Conservation (phyloP, 2,329 filamentous ascomycete genomes). For the Didymella keratinophila region DNA sequence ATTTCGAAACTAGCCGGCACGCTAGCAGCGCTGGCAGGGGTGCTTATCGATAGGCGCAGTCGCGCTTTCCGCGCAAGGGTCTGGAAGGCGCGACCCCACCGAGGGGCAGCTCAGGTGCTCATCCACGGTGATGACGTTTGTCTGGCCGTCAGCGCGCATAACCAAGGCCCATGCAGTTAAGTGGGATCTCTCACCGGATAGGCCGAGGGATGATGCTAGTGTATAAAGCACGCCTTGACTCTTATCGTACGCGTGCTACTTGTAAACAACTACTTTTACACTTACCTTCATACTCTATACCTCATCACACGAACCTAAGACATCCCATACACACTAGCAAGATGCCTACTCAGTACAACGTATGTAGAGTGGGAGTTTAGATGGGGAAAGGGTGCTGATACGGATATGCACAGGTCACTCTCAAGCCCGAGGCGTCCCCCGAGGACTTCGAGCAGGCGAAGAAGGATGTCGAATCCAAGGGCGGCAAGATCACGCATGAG, state of each 20-base stretch:
- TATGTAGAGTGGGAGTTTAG: slow-evolving; percentile 18
- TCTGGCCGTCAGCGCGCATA: slow-evolving; percentile 26
- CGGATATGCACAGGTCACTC: slow-evolving; percentile 69
- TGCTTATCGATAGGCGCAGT: slow-evolving; percentile 45
- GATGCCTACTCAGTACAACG: slow-evolving; percentile 50
- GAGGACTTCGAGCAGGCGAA: slow-evolving; percentile 80
- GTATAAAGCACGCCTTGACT: slow-evolving; percentile 37
- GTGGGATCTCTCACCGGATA: slow-evolving; percentile 18
- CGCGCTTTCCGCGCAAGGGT: no score
- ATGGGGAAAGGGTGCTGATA: slow-evolving; percentile 6
- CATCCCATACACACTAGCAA: slow-evolving; percentile 18
- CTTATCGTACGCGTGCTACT: slow-evolving; percentile 22
- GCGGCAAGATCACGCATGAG: slow-evolving; percentile 84
- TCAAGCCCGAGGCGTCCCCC: slow-evolving; percentile 72
- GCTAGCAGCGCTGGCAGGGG: slow-evolving; percentile 38
- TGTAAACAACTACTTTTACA: slow-evolving; percentile 12
- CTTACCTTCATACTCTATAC: not conserved
- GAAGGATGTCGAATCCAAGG: slow-evolving; percentile 74
- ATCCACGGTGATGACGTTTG: slow-evolving; percentile 17
- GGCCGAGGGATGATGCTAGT: slow-evolving; percentile 14
- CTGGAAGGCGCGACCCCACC: slow-evolving; percentile 12
- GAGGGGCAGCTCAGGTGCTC: slow-evolving; percentile 16
- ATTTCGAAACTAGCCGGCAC: slow-evolving; percentile 43
- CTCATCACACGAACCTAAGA: not conserved
- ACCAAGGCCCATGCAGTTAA: slow-evolving; percentile 35